Evolutionary conservation across 352 stramenopile genomes (phyloP).

Genomic region (Phytophthora tentaculata): DNA sequence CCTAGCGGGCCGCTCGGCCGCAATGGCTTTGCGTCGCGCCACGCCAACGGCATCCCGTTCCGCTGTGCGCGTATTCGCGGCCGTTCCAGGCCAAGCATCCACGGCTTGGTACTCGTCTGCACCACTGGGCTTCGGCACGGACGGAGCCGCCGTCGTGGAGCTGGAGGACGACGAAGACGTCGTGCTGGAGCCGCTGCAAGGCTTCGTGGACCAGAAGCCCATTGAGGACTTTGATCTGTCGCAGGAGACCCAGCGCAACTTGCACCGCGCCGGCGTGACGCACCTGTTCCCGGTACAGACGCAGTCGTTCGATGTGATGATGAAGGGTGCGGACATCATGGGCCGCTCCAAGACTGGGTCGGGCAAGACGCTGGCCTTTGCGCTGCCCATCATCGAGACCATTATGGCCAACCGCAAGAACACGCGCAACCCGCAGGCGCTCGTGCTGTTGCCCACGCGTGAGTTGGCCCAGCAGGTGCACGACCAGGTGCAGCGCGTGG

Average conservation of each 20-base stretch:
- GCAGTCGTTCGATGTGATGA: conserved; percentile 85
- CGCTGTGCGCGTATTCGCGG: conserved; percentile 22
- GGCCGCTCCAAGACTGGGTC: conserved; percentile 85
- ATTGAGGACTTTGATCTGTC: conserved; percentile 75
- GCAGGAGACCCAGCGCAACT: conserved; percentile 57
- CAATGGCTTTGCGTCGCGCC: conserved; percentile 19
- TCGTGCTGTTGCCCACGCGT: conserved; percentile 97
- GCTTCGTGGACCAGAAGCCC: conserved; percentile 79
- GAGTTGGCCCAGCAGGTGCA: conserved; percentile 98
- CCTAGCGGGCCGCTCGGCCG: conserved; percentile 33
- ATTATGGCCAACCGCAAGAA: conserved; percentile 55
- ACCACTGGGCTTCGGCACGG: conserved; percentile 17
- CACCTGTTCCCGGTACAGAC: conserved; percentile 87
- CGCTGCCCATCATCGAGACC: conserved; percentile 80
- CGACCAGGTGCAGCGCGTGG: conserved; percentile 88
- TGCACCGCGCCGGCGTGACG: conserved; percentile 70
- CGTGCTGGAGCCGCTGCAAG: conserved; percentile 56
- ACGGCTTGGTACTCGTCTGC: conserved; percentile 34
- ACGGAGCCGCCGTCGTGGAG: conserved; percentile 20
- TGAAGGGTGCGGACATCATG: conserved; percentile 82
- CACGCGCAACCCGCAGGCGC: conserved; percentile 78
- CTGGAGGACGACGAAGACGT: conserved; percentile 49
- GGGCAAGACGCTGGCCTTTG: conserved; percentile 83
- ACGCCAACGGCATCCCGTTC: conserved; percentile 13
- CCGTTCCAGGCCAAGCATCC: conserved; percentile 14